These are phyloP conservation scores for Zygosaccharomyces gambellarensis DNA, from an alignment of 805 yeast genomes.

Conservation along the genomic window DNA sequence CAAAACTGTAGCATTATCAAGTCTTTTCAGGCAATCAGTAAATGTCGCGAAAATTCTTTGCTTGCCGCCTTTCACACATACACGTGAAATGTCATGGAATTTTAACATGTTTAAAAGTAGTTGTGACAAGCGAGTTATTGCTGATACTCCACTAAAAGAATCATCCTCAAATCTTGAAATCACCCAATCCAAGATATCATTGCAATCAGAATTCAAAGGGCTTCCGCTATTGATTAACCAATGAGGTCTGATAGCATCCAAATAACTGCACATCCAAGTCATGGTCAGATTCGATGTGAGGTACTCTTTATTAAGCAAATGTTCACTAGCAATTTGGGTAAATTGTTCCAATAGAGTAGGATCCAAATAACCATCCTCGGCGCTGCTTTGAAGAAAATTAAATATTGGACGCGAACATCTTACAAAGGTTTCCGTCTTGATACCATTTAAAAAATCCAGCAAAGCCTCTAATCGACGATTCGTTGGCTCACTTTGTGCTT, in stretches of 20 bases:
- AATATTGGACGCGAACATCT: constrained; percentile 6
- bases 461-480: neutral
- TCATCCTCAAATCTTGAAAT: constrained; percentile 38
- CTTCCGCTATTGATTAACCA: constrained; percentile 29
- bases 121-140: constrained; percentile 32
- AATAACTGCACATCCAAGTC: constrained; percentile 14
- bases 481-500: neutral
- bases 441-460: constrained; percentile 6
- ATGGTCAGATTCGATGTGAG: constrained; percentile 23
- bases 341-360: constrained; percentile 11
- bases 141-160: constrained; percentile 38
- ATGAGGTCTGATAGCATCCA: constrained; percentile 13
- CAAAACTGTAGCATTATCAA: constrained; percentile 13
- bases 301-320: constrained; percentile 18
- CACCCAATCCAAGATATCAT: constrained; percentile 47
- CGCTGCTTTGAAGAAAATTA: constrained; percentile 5
- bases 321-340: constrained; percentile 25
- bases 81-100: constrained; percentile 22
- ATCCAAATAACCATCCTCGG: neutral
- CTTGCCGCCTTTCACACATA: constrained; percentile 24
- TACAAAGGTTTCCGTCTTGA: constrained; percentile 6
- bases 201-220: constrained; percentile 39
- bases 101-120: constrained; percentile 34
- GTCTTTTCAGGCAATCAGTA: constrained; percentile 14
- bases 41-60: constrained; percentile 25